Conservation (phyloP, 768 basidiomycete genomes). For the Leccinum boreale region DNA sequence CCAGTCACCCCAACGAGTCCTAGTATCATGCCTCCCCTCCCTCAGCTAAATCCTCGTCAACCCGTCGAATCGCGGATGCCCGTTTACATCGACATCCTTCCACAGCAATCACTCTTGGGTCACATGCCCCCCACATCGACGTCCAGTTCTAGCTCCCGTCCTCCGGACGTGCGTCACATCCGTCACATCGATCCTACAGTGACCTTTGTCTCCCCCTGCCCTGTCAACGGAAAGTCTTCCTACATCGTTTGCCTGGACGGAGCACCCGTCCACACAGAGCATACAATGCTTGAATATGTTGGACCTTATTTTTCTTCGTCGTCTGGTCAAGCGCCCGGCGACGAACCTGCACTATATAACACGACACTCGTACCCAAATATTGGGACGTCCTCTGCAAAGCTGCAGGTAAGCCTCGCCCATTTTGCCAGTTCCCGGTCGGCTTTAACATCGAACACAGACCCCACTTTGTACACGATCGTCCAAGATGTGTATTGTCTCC, state of each 20-base stretch:
- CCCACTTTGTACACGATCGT: conserved; percentile 63
- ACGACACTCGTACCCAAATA: conserved; percentile 60
- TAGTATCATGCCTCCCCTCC: conserved; percentile 18
- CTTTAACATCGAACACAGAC: conserved; percentile 39
- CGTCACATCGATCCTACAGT: conserved; percentile 63
- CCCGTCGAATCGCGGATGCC: conserved; percentile 27
- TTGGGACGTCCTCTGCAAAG: conserved; percentile 58
- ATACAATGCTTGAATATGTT: conserved; percentile 33
- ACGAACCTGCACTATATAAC: conserved; percentile 49
- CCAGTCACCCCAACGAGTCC: conserved; percentile 14
- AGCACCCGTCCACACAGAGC: conserved; percentile 50
- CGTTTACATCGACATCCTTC: conserved; percentile 34
- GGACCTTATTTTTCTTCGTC: conserved; percentile 33
- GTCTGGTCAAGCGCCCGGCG: conserved; percentile 20
- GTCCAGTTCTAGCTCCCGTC: background rate
- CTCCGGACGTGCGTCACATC: conserved; percentile 43
- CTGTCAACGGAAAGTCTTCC: conserved; percentile 49
- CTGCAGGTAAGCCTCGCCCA: conserved; percentile 42
- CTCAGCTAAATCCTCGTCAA: conserved; percentile 21
- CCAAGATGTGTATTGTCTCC: conserved; percentile 51
- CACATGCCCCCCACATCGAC: background rate
- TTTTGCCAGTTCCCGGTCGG: background rate
- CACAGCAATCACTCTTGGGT: conserved; percentile 10
- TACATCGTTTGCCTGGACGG: conserved; percentile 54
- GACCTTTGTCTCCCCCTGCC: conserved; percentile 52